A percentile compares a stretch with the other conserved stretches of the same genome.
Evolutionary conservation across 768 basidiomycete genomes (phyloP).

Genomic region (Leccinum disarticulatum): DNA sequence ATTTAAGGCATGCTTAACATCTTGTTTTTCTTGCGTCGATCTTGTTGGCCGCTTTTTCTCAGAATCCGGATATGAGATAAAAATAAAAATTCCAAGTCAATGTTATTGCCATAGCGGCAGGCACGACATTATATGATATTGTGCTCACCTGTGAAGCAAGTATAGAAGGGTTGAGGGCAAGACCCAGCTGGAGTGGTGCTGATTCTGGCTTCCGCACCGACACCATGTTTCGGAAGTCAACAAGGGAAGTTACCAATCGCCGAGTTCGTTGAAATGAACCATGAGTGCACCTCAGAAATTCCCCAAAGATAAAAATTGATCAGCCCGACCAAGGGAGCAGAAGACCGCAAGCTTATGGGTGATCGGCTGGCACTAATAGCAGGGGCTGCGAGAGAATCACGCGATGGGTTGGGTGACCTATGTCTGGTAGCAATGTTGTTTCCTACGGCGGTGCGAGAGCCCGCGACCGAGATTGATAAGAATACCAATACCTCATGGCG

Average conservation of each 20-base stretch:
- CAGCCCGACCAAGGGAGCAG: background rate
- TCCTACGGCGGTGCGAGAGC: background rate
- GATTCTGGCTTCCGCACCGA: background rate
- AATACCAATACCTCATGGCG: background rate
- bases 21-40: background rate
- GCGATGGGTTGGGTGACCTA: too few relatives aligned
- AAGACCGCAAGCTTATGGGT: background rate
- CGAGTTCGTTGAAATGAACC: background rate
- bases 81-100: background rate
- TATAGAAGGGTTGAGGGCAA: background rate
- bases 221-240: constrained; percentile 4
- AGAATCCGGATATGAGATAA: background rate
- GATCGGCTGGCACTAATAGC: too few relatives aligned
- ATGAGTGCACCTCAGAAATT: too few relatives aligned
- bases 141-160: background rate
- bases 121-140: background rate
- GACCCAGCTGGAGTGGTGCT: too few relatives aligned
- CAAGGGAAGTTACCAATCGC: background rate
- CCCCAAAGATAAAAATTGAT: background rate
- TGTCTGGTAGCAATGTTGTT: background rate
- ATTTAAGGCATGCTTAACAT: too few relatives aligned
- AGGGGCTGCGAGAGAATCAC: background rate
- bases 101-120: background rate
- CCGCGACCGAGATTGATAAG: background rate
- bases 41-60: background rate